These are phyloP conservation scores for Diutina rugosa DNA, from an alignment of 1,139 yeast species.

Conservation along the genomic window DNA sequence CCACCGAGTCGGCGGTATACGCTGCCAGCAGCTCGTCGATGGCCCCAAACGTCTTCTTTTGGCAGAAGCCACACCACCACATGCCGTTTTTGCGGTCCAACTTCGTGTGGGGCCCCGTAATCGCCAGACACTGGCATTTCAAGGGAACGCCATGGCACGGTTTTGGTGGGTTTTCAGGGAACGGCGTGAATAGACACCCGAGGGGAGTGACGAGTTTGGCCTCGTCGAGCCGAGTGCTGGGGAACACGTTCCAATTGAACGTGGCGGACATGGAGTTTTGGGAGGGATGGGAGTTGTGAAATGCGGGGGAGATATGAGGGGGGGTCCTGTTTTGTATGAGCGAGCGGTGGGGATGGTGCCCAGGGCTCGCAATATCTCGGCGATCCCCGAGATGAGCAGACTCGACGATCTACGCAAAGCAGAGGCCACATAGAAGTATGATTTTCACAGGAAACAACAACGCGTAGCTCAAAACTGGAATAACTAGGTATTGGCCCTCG, in stretches of 20 bases:
- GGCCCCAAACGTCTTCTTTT: constrained; percentile 8
- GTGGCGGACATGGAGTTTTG: background rate
- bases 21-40: background rate
- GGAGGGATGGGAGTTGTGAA: background rate
- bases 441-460: too few relatives aligned
- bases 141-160: constrained; percentile 8
- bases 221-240: constrained; percentile 25
- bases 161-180: constrained; percentile 6
- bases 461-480: too few relatives aligned
- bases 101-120: constrained; percentile 13
- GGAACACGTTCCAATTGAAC: constrained; percentile 48
- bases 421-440: too few relatives aligned
- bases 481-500: too few relatives aligned
- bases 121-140: background rate
- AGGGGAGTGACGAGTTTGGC: constrained; percentile 21
- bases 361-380: background rate
- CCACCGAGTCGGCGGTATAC: background rate
- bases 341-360: background rate
- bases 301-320: background rate
- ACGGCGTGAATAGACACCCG: constrained; percentile 26
- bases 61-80: constrained; percentile 33
- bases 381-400: too few relatives aligned
- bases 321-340: background rate
- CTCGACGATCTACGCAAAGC: too few relatives aligned
- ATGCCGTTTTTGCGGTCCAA: constrained; percentile 17